Evolutionary conservation across 1,284 basidiomycete species (phyloP).

Genomic region (Lentinula novae-zelandiae): DNA sequence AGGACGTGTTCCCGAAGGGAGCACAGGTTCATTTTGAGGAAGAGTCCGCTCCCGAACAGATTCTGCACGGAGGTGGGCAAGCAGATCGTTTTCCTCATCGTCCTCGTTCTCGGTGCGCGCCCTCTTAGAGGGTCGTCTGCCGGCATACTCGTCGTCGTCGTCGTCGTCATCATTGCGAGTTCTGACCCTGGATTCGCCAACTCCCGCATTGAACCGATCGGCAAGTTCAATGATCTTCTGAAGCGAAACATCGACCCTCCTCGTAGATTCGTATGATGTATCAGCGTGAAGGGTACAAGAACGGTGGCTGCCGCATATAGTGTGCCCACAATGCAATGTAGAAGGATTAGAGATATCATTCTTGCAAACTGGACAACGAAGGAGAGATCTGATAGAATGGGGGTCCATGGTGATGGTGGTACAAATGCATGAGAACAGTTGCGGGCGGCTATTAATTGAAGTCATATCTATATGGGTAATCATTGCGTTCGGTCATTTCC

Average conservation of each 20-base stretch:
- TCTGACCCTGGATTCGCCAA: conserved; percentile 22
- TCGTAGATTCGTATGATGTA: conserved; percentile 4
- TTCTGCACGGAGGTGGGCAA: conserved; percentile 31
- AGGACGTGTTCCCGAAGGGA: conserved; percentile 20
- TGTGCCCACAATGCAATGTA: conserved; percentile 42
- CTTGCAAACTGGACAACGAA: conserved; percentile 33
- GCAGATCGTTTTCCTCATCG: conserved; percentile 28
- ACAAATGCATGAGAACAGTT: not conserved
- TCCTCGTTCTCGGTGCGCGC: not conserved
- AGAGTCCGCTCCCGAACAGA: conserved; percentile 25
- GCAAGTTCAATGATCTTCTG: conserved; percentile 56
- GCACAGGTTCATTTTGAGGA: conserved; percentile 21
- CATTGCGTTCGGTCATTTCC: not conserved
- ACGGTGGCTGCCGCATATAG: conserved; percentile 32
- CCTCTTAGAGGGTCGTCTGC: not conserved
- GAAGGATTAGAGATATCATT: conserved; percentile 25
- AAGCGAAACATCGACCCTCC: conserved; percentile 55
- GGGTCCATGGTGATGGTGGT: conserved; percentile 3
- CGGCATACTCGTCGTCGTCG: not conserved
- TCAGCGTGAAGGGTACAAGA: conserved; percentile 27
- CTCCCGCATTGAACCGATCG: not conserved
- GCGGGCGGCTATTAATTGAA: not conserved
- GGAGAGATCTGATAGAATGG: conserved; percentile 14
- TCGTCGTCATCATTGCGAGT: conserved; percentile 16
- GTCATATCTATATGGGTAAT: not conserved